Evolutionary conservation across 1,139 yeast genomes (phyloP), one percentile per base, ranked within the genome.

Genomic region (Taphrina flavorubra): DNA sequence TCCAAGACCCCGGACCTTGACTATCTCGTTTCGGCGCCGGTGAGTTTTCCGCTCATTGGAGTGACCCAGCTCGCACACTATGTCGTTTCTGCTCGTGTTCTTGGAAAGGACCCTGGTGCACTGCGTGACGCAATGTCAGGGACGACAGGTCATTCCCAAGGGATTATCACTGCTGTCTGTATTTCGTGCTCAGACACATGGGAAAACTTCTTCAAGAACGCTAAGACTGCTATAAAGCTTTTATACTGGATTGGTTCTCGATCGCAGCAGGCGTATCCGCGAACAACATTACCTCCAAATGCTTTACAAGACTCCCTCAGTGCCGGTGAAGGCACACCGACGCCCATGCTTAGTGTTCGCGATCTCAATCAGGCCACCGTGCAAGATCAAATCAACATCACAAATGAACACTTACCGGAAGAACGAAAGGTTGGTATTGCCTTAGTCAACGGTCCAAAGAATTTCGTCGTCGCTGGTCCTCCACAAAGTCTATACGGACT

Each of bases 401-500:
- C 99, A 71, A 94, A 94, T 82, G 86, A 88, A 77, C 98, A 92
- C 81, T 86, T 94, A 80, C 98, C 99, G 74, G 81, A 83, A 70
- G 97, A 91, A 76, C 91, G 91, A 81, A 97, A 91, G 77, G 88
- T 94, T 76, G 90, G 88, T 71, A 88, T 94, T 74, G 92, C 98
- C 68, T 86, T 94, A 78, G 84, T 92, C 74, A 94, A 94, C 77
- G 99, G 99, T 78, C 97, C 97, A 61, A 87, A 97, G 81, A 91
- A 92, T 80, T 84, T 92, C 82, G 99, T 94, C 71, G 90, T 94
- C 69, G 87, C 96, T 47, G 99, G 99, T 79, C 99, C 99, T 67
- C 98, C 99, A 69, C 97, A 92, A 83, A 92, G 98, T n/a, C 84
- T 94, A 74, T 94, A 94, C 76, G 99, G 99, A 83, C 86, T 94